Base-by-base conservation (phyloP, 106 monocot genomes). In the Hemerocallis citrina region DNA sequence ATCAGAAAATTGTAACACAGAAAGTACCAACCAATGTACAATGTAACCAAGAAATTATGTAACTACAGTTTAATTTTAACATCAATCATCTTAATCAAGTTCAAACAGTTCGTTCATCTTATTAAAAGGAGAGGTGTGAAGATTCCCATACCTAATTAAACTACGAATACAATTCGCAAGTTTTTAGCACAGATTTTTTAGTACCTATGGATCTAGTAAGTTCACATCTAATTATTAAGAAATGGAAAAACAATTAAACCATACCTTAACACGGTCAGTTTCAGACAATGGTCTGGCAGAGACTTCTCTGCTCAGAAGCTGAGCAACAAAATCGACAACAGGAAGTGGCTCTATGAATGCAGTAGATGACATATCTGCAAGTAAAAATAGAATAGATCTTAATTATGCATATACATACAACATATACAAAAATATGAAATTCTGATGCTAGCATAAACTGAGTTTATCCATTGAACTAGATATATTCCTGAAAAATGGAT, bases 201-300 rank as follows among this genome's bases (percentile, higher is more conserved):
- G 13, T 41, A 7, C 41, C 8, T 41, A 41, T 13, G 17, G 17
- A 44, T 44, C 3, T 44, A 16, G 14, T 16, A 44, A 44, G 30
- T 11, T 35, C 20, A n/a, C 19, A 8, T 57, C 2, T 6, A 35
- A 15, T 1, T 16, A 48, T 31, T 23, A 64, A 61, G 6, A 54
- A 34, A 9, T 1, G 0, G 27, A 60, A 41, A 27, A 19, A 37
- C 37, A 38, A 38, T 6, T 5, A 38, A 7, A 30, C 7, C 46
- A 72, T 8, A 92, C 92, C 92, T 92, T 92, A 34, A 92, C 87
- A 46, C 88, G 81, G 31, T 92, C 92, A 69, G 92, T 70, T 74
- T 92, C 92, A 62, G 88, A 79, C 8, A 92, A 54, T 17, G 84
- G 84, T 52, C 84, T 87, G 7, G 66, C 56, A 23, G 88, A 74